phyloP scores from a whole-genome alignment of 345 rosid genomes.

The Raphanus sativus region DNA sequence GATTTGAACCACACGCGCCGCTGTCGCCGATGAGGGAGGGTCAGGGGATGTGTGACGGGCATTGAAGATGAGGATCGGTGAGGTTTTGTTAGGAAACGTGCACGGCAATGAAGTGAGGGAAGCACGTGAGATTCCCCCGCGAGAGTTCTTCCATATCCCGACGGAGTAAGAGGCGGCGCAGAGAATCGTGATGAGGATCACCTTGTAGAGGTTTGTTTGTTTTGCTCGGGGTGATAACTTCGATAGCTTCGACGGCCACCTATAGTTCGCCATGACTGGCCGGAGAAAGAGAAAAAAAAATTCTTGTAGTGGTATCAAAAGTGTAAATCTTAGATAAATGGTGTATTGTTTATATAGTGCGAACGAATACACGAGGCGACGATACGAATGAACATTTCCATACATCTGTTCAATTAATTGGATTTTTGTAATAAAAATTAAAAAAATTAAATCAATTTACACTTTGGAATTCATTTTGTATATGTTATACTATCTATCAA shows the following conservation, averaged over 20 bases:
- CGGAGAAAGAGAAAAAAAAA: not conserved
- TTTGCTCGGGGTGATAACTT: slow-evolving; percentile 42
- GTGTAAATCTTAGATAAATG: not conserved
- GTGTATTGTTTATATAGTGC: not conserved
- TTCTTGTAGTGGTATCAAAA: not conserved
- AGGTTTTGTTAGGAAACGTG: slow-evolving; percentile 15
- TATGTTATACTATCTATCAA: too few relatives aligned
- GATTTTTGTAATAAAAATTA: not conserved
- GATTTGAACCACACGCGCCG: slow-evolving; percentile 45
- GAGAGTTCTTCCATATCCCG: slow-evolving; percentile 56
- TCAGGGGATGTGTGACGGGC: slow-evolving; percentile 57
- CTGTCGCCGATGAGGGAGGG: slow-evolving; percentile 34
- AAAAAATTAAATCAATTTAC: not conserved
- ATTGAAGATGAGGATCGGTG: slow-evolving; percentile 47
- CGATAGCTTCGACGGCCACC: slow-evolving; percentile 32
- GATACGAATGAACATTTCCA: not conserved
- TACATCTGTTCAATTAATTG: not conserved
- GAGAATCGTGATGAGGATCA: slow-evolving; percentile 42
- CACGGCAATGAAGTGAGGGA: slow-evolving; percentile 29
- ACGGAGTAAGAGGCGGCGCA: slow-evolving; percentile 53
- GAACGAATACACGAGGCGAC: not conserved
- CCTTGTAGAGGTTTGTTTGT: slow-evolving; percentile 45
- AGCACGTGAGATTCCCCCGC: slow-evolving; percentile 18
- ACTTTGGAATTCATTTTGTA: not conserved
- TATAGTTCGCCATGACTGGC: slow-evolving; percentile 30